Percentiles rank a stretch among this genome's conserved stretches.
Evolutionary conservation across 2,329 filamentous ascomycete species (phyloP).

Genomic region (Ophiognomonia clavigignenti-juglandacearum): DNA sequence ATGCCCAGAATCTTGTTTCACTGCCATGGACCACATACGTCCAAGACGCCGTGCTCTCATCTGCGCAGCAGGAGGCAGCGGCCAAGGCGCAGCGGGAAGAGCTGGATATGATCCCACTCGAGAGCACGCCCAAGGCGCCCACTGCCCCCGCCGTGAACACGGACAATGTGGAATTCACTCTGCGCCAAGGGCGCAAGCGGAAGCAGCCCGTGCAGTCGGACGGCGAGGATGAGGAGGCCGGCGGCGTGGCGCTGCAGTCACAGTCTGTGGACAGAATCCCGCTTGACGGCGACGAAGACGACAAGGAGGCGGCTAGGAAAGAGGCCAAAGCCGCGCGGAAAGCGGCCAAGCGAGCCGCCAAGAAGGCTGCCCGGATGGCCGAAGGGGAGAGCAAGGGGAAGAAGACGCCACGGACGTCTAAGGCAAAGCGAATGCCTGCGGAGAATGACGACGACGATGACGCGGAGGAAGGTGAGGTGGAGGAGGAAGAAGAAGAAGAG

Average conservation of each 20-base stretch:
- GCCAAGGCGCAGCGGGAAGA: constrained; percentile 24
- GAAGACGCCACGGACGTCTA: background rate
- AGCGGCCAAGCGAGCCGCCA: constrained; percentile 8
- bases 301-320: too few relatives aligned
- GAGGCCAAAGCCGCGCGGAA: constrained; percentile 13
- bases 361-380: constrained; percentile 13
- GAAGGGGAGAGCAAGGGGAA: constrained; percentile 16
- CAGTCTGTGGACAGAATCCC: constrained; percentile 11
- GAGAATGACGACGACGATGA: constrained; percentile 16
- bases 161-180: constrained; percentile 47
- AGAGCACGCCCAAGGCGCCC: constrained; percentile 3
- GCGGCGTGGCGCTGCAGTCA: constrained; percentile 1
- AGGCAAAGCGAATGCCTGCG: constrained; percentile 12
- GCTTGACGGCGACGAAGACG: constrained; percentile 16
- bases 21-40: constrained; percentile 49
- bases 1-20: constrained; percentile 34
- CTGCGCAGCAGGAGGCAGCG: constrained; percentile 9
- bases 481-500: background rate
- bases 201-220: constrained; percentile 29
- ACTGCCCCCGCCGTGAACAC: constrained; percentile 20
- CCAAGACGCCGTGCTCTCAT: constrained; percentile 23
- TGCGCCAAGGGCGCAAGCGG: constrained; percentile 50
- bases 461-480: constrained; percentile 21
- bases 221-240: constrained; percentile 3
- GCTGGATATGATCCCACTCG: constrained; percentile 24